Evolutionary conservation across 2,329 filamentous ascomycete species (phyloP), one percentile per base, ranked within the genome.

Genomic region (Cercospora nicotianae): DNA sequence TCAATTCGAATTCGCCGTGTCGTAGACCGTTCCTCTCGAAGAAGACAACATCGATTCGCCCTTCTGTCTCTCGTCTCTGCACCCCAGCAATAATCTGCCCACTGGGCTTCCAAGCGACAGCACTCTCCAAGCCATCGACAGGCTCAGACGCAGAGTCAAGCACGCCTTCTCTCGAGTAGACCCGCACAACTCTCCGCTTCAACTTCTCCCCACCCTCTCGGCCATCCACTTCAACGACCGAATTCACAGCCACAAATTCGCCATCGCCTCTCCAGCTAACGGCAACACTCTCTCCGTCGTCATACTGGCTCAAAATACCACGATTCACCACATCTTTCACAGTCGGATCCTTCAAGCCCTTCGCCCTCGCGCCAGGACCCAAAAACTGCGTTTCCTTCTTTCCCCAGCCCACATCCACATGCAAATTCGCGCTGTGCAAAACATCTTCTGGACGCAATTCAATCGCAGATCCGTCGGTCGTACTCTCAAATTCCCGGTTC

Each of bases 381-480:
- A 97, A 92, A 79, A 99, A 99, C 79, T 99, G 95, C 0, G 95
- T 99, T 81, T 99, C 95, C 77, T 91, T 93, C 83, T 98, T 98
- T 68, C 95, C 95, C 95, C 95, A 99, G 60, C 95, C 95, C 23
- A 99, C 94, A 20, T 93, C 96, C 36, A 79, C 66, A 97, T 95
- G 82, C 97, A 94, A 78, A 90, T 95, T 28, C 91, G 98, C n/a
- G 20, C 28, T 33, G 89, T 87, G 74, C 91, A 91, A 70, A 96
- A 86, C 79, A 96, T 94, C 55, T 20, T 94, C 92, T 0, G 83
- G 78, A 0, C 87, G 87, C 79, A 98, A 88, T 36, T 85, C 82
- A 63, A 91, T 85, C 79, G 94, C 91, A 36, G 91, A 87, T 51
- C 96, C 88, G 66, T 90, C 90, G 23, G 55, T 59, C 55, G 55